These are phyloP conservation scores for Candida insectorum DNA, from an alignment of 805 yeast genomes.

Conservation along the genomic window DNA sequence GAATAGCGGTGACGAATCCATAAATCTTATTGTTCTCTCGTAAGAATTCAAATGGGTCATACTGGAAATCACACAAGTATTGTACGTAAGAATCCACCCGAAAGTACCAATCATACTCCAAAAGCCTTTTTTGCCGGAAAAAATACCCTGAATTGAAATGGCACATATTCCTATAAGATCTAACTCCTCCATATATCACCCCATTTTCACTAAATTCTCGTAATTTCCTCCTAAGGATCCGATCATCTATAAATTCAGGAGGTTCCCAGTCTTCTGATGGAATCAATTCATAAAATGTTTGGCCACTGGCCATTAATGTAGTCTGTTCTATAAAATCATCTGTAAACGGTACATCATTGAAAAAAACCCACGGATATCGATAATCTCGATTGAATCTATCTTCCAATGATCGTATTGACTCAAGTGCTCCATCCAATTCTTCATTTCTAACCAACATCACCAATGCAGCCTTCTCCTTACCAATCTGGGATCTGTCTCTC, in stretches of 20 bases:
- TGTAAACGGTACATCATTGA: constrained; percentile 41
- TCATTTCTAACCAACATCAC: constrained; percentile 84
- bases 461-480: constrained; percentile 77
- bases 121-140: constrained; percentile 43
- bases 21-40: constrained; percentile 42
- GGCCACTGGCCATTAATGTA: constrained; percentile 42
- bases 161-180: constrained; percentile 62
- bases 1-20: constrained; percentile 50
- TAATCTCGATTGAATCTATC: constrained; percentile 40
- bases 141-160: constrained; percentile 69
- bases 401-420: constrained; percentile 40
- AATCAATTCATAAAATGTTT: constrained; percentile 38
- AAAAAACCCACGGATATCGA: constrained; percentile 43
- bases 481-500: constrained; percentile 35
- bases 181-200: constrained; percentile 47
- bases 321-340: constrained; percentile 41
- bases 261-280: constrained; percentile 40
- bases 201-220: constrained; percentile 15
- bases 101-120: constrained; percentile 53
- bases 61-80: constrained; percentile 54
- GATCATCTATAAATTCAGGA: constrained; percentile 31
- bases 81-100: constrained; percentile 60
- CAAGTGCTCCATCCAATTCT: constrained; percentile 71
- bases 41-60: constrained; percentile 49
- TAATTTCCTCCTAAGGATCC: constrained; percentile 24